Conservation (phyloP, 2,329 filamentous ascomycete species). For the Cytospora schulzeri region DNA sequence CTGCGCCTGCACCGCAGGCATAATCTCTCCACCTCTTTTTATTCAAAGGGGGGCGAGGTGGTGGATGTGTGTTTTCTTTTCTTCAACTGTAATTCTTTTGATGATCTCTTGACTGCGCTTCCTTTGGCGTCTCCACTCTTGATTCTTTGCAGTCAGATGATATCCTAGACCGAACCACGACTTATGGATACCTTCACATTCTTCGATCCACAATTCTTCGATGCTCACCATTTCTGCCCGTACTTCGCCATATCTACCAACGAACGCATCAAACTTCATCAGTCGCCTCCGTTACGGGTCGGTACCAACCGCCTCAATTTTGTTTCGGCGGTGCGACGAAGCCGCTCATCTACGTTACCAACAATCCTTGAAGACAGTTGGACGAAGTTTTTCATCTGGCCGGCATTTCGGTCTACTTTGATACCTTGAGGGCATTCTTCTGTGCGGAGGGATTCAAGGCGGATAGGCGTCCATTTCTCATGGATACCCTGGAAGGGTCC, state of each 20-base stretch:
- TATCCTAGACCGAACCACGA: constrained; percentile 19
- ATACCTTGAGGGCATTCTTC: constrained; percentile 23
- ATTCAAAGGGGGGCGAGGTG: not conserved
- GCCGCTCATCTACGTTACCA: constrained; percentile 14
- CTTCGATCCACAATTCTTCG: constrained; percentile 9
- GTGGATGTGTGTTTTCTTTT: constrained; percentile 1
- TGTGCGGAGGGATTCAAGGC: constrained; percentile 10
- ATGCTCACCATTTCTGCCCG: constrained; percentile 7
- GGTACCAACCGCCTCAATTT: not conserved
- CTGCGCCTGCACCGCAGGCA: constrained; percentile 30
- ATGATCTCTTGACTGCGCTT: constrained; percentile 17
- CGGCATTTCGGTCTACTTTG: constrained; percentile 16
- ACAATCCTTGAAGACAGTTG: constrained; percentile 18
- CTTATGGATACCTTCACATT: constrained; percentile 6
- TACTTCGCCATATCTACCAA: not conserved
- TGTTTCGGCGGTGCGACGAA: not conserved
- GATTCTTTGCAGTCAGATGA: constrained; percentile 20
- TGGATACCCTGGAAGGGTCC: constrained; percentile 22
- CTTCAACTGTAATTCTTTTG: constrained; percentile 11
- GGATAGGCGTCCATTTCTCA: constrained; percentile 13
- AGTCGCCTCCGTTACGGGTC: not conserved
- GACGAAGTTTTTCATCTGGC: constrained; percentile 6
- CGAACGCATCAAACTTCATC: not conserved
- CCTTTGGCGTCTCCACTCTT: constrained; percentile 10
- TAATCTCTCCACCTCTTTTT: constrained; percentile 12